Evolutionary conservation across 2,329 filamentous ascomycete species (phyloP), one percentile per base, ranked within the genome.

Genomic region (Monilinia laxa): DNA sequence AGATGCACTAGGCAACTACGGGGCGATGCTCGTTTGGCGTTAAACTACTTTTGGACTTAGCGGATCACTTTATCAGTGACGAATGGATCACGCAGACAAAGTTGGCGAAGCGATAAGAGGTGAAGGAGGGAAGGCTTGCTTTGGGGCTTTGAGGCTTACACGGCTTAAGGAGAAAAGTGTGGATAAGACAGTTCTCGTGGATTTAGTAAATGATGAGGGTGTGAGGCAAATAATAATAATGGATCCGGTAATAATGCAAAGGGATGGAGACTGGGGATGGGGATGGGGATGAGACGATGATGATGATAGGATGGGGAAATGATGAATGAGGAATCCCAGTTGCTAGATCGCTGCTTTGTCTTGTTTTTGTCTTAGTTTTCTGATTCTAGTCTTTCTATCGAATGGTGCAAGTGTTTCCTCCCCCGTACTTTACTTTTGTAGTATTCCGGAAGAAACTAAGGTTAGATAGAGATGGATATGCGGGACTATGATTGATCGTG

Each of bases 1-100:
- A 66, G 52, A 28, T 60, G 56, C 55, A 65, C 64, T 65, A 60
- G 64, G 64, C 64, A 65, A 55, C 49, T 68, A 60, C 45, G 66
- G 65, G 68, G 68, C 68, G 53, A 35, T 53, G 35, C 55, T 45
- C 45, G 56, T 60, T 60, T 65, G 49, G 28, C 2, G 12, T n/a
- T 65, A 65, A 38, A 11, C 51, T 25, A 28, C 23, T 60, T 65
- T 65, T 2, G 47, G 63, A 2, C 4, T 45, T 65, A 60, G 63
- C 55, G 63, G 52, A 18, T 42, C 7, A 38, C 45, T 54, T 65
- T 65, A 65, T 65, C 63, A 53, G 45, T 65, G 64, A 65, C 55
- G 55, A 65, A 65, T 65, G 55, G 64, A 59, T 65, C 64, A 65
- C 63, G 53, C 55, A 60, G 64, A 53, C 64, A 52, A 42, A 52